Base-by-base conservation (phyloP, 768 basidiomycete genomes). In the Russula griseocarnosa region DNA sequence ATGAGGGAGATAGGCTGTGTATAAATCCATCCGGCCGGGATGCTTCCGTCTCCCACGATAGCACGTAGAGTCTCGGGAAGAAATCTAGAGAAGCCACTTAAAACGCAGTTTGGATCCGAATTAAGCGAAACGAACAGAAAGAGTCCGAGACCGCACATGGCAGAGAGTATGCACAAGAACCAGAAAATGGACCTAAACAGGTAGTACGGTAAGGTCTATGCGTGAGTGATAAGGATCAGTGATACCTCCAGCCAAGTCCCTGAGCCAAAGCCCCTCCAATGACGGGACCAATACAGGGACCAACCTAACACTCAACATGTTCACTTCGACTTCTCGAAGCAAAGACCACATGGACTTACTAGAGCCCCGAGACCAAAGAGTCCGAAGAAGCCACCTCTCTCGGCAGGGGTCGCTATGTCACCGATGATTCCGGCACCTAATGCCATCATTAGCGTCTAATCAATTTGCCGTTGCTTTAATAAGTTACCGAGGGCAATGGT, bases 301-400 rank as follows among this genome's bases (percentile, higher is more conserved):
- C 76, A 51, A 75, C 66, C 74, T 74, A 55, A 49, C 52, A 11
- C 18, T 9, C 57, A 36, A 56, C 16, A 26, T 22, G 42, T 24
- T 28, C n/a, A n/a, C n/a, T 8, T 9, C 30, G n/a, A 52, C 51
- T 49, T 40, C 28, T 55, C 32, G 11, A 26, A 57, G 42, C n/a
- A 36, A 28, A 20, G 11, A 16, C 34, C 26, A 34, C 16, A 13
- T 14, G 13, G 16, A 70, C 82, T 47, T 65, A 84, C 86, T 79
- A 85, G 79, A n/a, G 87, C 85, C 0, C 87, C 87, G 3, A 88
- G 62, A 40, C 74, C 79, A 72, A 84, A 90, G 8, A 89, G 55
- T 3, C 90, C 92, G 61, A 85, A 81, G 74, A 86, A 91, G 8
- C 84, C 82, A 20, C 88, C 92, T 40, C 92, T 77, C 74, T 94